Base-by-base conservation (phyloP, 2,329 filamentous ascomycete genomes). In the Trichoderma sp. region DNA sequence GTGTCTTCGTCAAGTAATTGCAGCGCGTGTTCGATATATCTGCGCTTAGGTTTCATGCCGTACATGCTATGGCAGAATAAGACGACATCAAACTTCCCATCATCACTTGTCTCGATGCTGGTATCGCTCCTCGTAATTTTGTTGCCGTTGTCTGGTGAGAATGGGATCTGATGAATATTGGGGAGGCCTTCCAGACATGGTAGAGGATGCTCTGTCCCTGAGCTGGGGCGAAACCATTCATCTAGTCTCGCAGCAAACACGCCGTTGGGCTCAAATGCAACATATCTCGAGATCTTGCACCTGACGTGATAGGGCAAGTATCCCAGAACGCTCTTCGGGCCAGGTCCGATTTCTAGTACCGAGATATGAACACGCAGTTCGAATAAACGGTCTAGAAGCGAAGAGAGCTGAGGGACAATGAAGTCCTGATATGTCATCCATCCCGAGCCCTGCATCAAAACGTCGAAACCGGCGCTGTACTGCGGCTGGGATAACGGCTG, bases 51-150 rank as follows among this genome's bases (percentile, higher is more conserved):
- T 0, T 79, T 80, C 83, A 90, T 85, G 69, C 85, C 86, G 71
- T 90, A 89, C 83, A 90, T 83, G 78, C 88, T 89, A 74, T 90
- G 87, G 72, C 87, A 90, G 76, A 90, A 88, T 5, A 90, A 73
- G 24, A 90, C 75, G 51, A 89, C 16, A 71, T 90, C 83, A 72
- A 83, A 90, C 69, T 78, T 82, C 28, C 81, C 74, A 34, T 77
- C 34, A 66, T 75, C 70, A 39, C 52, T 72, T 14, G 66, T 74
- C 61, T 16, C 65, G 58, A n/a, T 71, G 28, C 75, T 30, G 24
- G 18, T n/a, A 32, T 32, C 18, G 10, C 16, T 30, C 24, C 16
- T 39, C 13, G 13, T 30, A 18, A n/a, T 43, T 43, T 43, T n/a
- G 39, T 43, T 11, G 37, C 24, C 71, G 54, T 70, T 72, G 13